Evolutionary conservation across 192 early-diverging fungal species (phyloP), one percentile per base, ranked within the genome.

Genomic region (Entomortierella parvispora): DNA sequence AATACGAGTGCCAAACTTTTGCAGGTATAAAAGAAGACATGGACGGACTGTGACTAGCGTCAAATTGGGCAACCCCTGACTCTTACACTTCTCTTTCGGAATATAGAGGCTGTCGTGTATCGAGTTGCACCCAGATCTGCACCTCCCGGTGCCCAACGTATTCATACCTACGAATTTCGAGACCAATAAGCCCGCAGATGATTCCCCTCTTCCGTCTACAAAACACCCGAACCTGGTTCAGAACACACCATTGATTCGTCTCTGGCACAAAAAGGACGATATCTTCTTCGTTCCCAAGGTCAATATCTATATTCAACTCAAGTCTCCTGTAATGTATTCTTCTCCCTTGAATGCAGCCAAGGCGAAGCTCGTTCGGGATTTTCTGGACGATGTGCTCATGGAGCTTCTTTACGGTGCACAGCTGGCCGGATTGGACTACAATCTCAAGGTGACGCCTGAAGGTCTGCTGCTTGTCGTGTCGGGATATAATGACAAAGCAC

Each of bases 231-330:
- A 58, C 23, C 79, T 95, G 44, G 80, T 94, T 50, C 68, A 62
- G 31, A 87, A 94, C 23, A 84, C 85, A 7, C 40, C 75, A 0
- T 18, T 79, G 11, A 37, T 84, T 26, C 89, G 94, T 44, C 62
- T 97, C 69, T 99, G 97, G 97, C 89, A 94, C 82, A 96, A 97
- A 70, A 93, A 93, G 75, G 97, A 99, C 80, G 94, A 97, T 80
- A 90, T 86, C 11, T 99, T 96, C 67, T 91, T 88, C 84, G 85
- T 96, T n/a, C 97, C 97, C 31, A 93, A 95, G 56, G 93, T 90
- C 46, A 87, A 90, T 60, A 71, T 94, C n/a, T 86, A 84, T 48
- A 83, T 97, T 40, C 65, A 75, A 25, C 71, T 90, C 0, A 46
- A 8, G 20, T 65, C 65, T 6, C 65, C 69, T 15, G 2, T 65